Base-by-base conservation (phyloP, 106 monocot species). In the Dactylorhiza incarnata region DNA sequence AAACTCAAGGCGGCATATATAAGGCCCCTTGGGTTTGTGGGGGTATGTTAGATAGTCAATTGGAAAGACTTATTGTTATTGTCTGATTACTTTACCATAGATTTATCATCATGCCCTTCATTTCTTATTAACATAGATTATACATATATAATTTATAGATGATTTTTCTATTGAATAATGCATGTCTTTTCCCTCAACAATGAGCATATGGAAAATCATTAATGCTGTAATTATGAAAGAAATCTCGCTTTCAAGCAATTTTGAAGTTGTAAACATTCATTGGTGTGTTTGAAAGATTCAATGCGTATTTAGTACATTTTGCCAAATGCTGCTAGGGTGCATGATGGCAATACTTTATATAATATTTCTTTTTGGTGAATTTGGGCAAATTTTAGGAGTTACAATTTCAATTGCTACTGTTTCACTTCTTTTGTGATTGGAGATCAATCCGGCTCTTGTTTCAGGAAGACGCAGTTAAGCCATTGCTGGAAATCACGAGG, bases 391-490 rank as follows among this genome's bases (percentile, higher is more conserved):
- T 4, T 65, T 65, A 29, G 0, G 25, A 65, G 19, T 46, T 16
- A 69, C 45, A 69, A 45, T 69, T 45, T 15, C 69, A 19, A 69
- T n/a, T 46, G n/a, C 69, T 1, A 5, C 45, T 69, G 10, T 45
- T 44, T 45, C 17, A 44, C 45, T 69, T 44, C 17, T 45, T 69
- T 69, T 29, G 65, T 24, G 65, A 65, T 65, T 65, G 65, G 51
- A 26, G 29, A 65, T 65, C 65, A 69, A 7, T 44, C 45, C 45
- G 44, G 22, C 59, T 37, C 71, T 55, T n/a, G 5, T 71, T 85
- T 73, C 73, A 96, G 96, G 96, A 89, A 81, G 96, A 96, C 86
- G 96, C 93, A 3, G 78, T 83, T 48, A 96, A 93, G 69, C 96
- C 96, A 48, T 87, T 96, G 77, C 91, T 82, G 77, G 96, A 96